Conservation (phyloP, 805 yeast genomes). For the Zygosaccharomyces kombuchaensis region DNA sequence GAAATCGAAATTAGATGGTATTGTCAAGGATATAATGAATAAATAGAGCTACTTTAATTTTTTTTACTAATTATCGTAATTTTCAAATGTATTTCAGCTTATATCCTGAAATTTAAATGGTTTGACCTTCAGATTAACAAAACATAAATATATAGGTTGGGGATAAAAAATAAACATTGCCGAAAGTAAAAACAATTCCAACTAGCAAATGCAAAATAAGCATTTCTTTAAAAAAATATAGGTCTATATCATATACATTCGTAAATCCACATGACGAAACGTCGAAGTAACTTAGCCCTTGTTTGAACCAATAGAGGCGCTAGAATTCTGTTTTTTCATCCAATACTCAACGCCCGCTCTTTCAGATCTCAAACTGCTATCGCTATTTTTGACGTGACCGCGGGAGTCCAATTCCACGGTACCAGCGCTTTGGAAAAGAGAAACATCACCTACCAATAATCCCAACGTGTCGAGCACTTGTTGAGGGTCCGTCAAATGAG, state of each 20-base stretch:
- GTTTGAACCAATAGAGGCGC: background rate
- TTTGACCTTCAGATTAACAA: no score
- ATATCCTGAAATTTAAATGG: background rate
- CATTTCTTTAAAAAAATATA: background rate
- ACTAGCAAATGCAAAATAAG: background rate
- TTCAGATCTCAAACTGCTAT: conserved; percentile 38
- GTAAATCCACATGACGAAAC: background rate
- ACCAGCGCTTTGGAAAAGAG: conserved; percentile 73
- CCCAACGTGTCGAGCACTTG: conserved; percentile 85
- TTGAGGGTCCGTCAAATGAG: conserved; percentile 77
- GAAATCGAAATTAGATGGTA: conserved; percentile 23
- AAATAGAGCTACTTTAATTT: background rate
- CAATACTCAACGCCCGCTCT: conserved; percentile 30
- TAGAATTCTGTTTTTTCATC: conserved; percentile 28
- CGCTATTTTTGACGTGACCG: conserved; percentile 56
- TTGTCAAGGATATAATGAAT: conserved; percentile 14
- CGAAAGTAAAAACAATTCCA: background rate
- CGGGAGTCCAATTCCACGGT: conserved; percentile 71
- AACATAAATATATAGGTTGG: no score
- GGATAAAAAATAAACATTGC: no score
- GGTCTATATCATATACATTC: background rate
- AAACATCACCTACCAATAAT: conserved; percentile 70
- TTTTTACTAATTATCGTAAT: no score
- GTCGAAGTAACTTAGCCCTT: background rate
- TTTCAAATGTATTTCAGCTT: no score